phyloP scores from a whole-genome alignment of 2,329 filamentous ascomycete species.

The Anisogramma anomala region DNA sequence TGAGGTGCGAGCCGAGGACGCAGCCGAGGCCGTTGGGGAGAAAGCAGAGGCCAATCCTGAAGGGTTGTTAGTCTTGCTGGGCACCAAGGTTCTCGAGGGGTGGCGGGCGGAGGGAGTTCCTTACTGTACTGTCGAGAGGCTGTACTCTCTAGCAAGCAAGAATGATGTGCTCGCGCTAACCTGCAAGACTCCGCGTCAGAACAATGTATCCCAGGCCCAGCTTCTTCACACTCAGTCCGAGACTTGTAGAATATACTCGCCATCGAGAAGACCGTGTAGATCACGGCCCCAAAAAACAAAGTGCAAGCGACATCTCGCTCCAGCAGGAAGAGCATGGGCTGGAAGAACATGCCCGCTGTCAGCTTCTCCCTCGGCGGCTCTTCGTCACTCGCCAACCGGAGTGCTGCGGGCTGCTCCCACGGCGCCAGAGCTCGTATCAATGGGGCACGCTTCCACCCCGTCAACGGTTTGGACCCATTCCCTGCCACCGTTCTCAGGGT shows the following conservation, averaged over 20 bases:
- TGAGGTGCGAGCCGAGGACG: conserved; percentile 20
- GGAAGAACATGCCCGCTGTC: conserved; percentile 6
- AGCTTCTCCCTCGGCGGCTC: neutral
- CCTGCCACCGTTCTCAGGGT: conserved; percentile 21
- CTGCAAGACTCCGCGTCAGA: too few relatives aligned
- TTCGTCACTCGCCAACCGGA: neutral
- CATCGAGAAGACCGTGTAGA: conserved; percentile 25
- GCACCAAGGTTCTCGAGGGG: too few relatives aligned
- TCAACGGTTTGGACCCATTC: conserved; percentile 18
- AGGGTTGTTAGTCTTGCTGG: conserved; percentile 6
- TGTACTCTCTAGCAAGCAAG: conserved; percentile 20
- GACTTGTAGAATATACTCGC: neutral
- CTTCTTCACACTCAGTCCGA: too few relatives aligned
- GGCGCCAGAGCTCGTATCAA: conserved; percentile 15
- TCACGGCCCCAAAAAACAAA: conserved; percentile 22
- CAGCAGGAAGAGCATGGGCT: conserved; percentile 23
- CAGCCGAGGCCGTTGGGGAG: conserved; percentile 23
- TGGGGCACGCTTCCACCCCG: conserved; percentile 15
- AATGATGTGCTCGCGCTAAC: conserved; percentile 26
- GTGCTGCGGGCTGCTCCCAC: neutral
- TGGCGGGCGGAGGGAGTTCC: neutral
- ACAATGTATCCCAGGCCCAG: too few relatives aligned
- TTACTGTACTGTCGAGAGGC: neutral
- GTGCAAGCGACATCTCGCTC: conserved; percentile 22
- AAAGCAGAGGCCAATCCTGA: conserved; percentile 24